Conservation (phyloP, 2,329 filamentous ascomycete genomes). For the Talaromyces sp. region DNA sequence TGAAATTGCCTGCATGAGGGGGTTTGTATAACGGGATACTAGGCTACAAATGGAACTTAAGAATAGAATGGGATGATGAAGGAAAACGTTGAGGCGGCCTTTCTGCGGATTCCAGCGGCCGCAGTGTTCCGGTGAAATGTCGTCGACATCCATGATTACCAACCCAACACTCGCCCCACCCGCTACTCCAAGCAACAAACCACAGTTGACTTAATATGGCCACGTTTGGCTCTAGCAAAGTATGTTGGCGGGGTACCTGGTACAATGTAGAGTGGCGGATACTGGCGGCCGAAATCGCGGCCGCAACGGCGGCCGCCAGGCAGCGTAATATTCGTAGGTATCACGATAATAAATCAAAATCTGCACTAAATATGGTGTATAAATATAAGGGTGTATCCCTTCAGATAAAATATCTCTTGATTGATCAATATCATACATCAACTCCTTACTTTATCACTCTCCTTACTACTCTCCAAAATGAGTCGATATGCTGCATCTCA, state of each 20-base stretch:
- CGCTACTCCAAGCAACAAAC: not conserved
- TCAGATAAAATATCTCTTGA: no score
- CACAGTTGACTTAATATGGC: not conserved
- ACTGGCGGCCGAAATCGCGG: not conserved
- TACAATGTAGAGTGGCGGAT: not conserved
- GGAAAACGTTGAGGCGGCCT: not conserved
- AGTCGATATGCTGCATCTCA: conserved; percentile 21
- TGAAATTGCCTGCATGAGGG: not conserved
- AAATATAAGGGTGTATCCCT: no score
- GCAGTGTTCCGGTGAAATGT: not conserved
- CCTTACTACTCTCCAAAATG: not conserved
- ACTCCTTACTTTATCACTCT: not conserved
- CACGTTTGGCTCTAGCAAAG: no score
- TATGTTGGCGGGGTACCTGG: no score
- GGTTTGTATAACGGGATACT: not conserved
- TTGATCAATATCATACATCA: not conserved
- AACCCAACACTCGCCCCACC: not conserved
- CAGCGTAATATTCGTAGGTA: not conserved
- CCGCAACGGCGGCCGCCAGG: not conserved
- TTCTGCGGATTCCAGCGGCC: not conserved
- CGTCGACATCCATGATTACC: not conserved
- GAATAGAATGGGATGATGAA: not conserved
- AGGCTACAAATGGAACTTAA: not conserved
- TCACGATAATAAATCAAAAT: not conserved
- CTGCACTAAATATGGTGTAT: no score